Evolutionary conservation across 1,139 yeast genomes (phyloP).

Genomic region (Protomyces macrosporus): DNA sequence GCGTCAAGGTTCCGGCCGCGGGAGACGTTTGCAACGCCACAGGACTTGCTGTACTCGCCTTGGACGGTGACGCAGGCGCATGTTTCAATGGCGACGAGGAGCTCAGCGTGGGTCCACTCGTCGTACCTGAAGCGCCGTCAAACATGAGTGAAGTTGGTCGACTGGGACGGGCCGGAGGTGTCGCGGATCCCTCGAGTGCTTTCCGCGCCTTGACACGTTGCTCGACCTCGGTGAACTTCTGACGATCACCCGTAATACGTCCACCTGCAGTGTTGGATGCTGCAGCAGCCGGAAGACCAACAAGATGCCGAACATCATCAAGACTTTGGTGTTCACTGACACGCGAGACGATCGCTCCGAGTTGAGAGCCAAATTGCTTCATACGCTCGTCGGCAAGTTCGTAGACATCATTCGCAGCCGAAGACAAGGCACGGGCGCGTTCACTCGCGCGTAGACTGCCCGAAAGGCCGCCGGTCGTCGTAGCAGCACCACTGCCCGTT

Average conservation of each 20-base stretch:
- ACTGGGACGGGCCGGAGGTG: neutral
- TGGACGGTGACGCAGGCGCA: neutral
- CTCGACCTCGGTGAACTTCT: neutral
- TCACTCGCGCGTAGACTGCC: conserved; percentile 14
- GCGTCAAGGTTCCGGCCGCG: neutral
- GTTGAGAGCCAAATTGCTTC: conserved; percentile 17
- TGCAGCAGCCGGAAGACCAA: conserved; percentile 5
- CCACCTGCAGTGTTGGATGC: neutral
- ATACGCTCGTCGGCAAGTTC: conserved; percentile 23
- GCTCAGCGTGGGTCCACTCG: neutral
- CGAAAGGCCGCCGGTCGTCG: neutral
- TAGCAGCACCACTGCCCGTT: neutral
- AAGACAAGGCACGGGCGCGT: conserved; percentile 21
- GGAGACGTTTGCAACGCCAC: neutral
- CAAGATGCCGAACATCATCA: conserved; percentile 17
- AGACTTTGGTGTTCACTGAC: conserved; percentile 16
- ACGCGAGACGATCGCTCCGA: conserved; percentile 11
- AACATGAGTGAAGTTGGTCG: neutral
- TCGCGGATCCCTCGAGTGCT: neutral
- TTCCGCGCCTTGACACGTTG: neutral
- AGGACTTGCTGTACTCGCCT: neutral
- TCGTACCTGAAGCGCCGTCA: neutral
- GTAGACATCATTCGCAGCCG: conserved; percentile 23
- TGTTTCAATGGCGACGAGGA: neutral
- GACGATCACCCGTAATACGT: neutral